These are phyloP conservation scores for Neurospora tetrasperma DNA, from an alignment of 495 filamentous ascomycete species.

Conservation along the genomic window DNA sequence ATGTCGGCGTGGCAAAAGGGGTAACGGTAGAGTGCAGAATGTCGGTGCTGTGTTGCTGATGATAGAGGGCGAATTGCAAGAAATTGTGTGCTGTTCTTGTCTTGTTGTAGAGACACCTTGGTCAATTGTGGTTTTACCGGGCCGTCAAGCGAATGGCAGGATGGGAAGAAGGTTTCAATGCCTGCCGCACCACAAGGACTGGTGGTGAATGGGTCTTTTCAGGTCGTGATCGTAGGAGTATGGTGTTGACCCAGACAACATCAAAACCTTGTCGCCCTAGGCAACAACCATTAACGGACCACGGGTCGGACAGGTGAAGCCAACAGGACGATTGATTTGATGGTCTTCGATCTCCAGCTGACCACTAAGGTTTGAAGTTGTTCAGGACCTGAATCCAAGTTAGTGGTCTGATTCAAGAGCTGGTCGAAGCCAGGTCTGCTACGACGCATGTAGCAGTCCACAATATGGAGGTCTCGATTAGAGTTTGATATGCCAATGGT, in stretches of 20 bases:
- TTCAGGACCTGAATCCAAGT: background rate
- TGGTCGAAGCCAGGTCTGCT: background rate
- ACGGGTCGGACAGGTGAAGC: background rate
- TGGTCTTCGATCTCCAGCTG: background rate
- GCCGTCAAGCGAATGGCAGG: background rate
- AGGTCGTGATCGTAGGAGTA: background rate
- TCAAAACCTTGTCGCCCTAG: background rate
- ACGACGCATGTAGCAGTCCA: background rate
- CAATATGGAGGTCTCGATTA: background rate
- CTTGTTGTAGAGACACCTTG: background rate
- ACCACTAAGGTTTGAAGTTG: background rate
- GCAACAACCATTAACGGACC: background rate
- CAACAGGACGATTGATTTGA: background rate
- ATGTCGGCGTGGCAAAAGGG: background rate
- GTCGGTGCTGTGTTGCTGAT: background rate
- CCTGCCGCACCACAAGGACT: background rate
- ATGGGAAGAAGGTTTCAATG: background rate
- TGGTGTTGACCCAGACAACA: background rate
- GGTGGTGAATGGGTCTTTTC: background rate
- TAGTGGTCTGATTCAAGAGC: background rate
- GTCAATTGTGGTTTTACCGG: background rate
- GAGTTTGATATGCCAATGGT: background rate
- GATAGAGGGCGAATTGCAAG: background rate
- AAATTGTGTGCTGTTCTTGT: background rate
- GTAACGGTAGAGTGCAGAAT: background rate